Evolutionary conservation across 2,329 filamentous ascomycete genomes (phyloP).

Genomic region (Fusarium sp.): DNA sequence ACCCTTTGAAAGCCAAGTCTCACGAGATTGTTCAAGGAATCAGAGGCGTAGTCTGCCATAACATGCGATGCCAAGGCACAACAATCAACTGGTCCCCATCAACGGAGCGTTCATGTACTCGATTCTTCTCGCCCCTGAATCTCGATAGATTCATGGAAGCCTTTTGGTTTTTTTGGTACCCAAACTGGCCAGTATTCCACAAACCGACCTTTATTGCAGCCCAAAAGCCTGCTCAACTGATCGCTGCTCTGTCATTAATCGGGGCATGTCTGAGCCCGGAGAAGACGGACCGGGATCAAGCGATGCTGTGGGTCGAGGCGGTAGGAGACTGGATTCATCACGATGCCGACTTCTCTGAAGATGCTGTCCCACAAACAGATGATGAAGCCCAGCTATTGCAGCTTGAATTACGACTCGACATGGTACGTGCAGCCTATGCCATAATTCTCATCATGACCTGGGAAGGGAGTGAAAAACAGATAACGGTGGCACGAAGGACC

Average conservation of each 20-base stretch:
- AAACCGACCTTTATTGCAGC: slow-evolving; percentile 3
- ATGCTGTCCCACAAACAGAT: not conserved
- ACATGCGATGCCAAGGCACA: not conserved
- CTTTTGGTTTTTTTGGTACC: slow-evolving; percentile 27
- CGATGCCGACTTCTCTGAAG: slow-evolving; percentile 4
- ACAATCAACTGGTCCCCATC: not conserved
- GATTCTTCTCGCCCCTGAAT: slow-evolving; percentile 25
- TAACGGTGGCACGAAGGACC: slow-evolving; percentile 1
- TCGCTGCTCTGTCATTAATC: slow-evolving; percentile 20
- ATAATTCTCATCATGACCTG: slow-evolving; percentile 11
- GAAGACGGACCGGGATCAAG: not conserved
- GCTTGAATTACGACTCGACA: slow-evolving; percentile 5
- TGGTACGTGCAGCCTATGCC: slow-evolving; percentile 15
- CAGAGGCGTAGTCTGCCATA: not conserved
- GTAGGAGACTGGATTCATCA: slow-evolving; percentile 23
- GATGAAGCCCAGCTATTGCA: not conserved
- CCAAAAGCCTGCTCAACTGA: not conserved
- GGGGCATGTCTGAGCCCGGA: slow-evolving; percentile 18
- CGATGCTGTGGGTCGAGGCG: slow-evolving; percentile 4
- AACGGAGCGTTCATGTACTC: not conserved
- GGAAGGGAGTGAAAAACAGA: slow-evolving; percentile 10
- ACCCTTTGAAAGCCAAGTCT: not conserved
- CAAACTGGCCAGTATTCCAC: slow-evolving; percentile 32
- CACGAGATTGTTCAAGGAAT: not conserved
- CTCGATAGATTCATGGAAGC: slow-evolving; percentile 9